A percentile compares a stretch with the other conserved stretches of the same genome.
These are phyloP conservation scores for Agrocybe chaxingu DNA, from an alignment of 768 basidiomycete species.

Conservation along the genomic window DNA sequence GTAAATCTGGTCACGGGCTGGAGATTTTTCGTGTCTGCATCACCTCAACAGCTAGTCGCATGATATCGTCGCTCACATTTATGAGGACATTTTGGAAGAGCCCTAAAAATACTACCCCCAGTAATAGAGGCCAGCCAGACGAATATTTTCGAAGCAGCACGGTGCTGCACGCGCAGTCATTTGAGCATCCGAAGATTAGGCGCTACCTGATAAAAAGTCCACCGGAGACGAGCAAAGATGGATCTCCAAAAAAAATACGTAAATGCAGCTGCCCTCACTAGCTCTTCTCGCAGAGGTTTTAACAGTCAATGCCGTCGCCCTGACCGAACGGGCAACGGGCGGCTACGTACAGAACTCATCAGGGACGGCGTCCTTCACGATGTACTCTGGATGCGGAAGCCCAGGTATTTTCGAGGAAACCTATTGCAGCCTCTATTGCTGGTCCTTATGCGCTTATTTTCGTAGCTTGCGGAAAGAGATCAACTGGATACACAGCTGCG, in stretches of 20 bases:
- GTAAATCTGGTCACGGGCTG: no score
- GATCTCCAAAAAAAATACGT: background rate
- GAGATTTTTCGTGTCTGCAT: no score
- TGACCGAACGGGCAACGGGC: slow-evolving; percentile 36
- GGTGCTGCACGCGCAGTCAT: no score
- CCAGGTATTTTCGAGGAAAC: slow-evolving; percentile 33
- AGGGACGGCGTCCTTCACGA: slow-evolving; percentile 55
- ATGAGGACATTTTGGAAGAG: no score
- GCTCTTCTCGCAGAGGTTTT: slow-evolving; percentile 18
- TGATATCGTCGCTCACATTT: no score
- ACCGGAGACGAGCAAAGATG: background rate
- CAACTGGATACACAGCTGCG: slow-evolving; percentile 51
- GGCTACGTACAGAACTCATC: slow-evolving; percentile 54
- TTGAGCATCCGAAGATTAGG: slow-evolving; percentile 13
- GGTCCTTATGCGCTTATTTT: background rate
- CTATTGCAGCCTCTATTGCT: background rate
- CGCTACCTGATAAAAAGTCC: slow-evolving; percentile 14
- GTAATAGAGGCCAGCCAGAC: no score
- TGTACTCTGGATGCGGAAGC: slow-evolving; percentile 46
- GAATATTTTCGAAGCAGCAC: no score
- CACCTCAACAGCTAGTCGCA: no score
- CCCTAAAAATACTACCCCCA: no score
- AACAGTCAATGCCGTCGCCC: slow-evolving; percentile 19
- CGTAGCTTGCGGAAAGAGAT: slow-evolving; percentile 50
- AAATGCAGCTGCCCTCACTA: slow-evolving; percentile 19